Percentiles rank a stretch among this genome's conserved stretches.
phyloP scores from a whole-genome alignment of 169 alveolate genomes.

The Plasmodium relictum region DNA sequence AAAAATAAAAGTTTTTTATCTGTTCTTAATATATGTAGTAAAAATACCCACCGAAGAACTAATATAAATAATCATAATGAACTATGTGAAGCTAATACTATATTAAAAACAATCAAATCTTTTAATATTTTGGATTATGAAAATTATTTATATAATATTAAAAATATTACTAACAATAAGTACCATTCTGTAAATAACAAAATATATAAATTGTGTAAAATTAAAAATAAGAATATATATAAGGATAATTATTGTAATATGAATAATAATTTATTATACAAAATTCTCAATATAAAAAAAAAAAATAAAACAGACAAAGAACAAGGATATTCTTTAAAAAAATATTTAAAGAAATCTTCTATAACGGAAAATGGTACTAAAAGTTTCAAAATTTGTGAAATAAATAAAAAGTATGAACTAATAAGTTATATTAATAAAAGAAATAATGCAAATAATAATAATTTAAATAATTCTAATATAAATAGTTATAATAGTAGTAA shows the following conservation, averaged over 20 bases:
- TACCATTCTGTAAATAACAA: background rate
- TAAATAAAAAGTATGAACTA: background rate
- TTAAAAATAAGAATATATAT: background rate
- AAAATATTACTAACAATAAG: background rate
- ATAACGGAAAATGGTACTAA: background rate
- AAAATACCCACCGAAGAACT: too few species aligned
- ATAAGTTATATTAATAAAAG: background rate
- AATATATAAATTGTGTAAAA: background rate
- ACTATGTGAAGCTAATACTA: too few species aligned
- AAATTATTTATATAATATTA: too few species aligned
- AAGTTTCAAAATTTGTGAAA: background rate
- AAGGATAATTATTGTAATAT: background rate
- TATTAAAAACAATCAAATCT: too few species aligned
- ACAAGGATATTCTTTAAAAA: background rate
- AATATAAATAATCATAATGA: too few species aligned
- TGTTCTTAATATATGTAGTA: too few species aligned
- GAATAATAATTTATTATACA: background rate
- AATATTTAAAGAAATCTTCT: background rate
- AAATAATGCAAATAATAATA: background rate
- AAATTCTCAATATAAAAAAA: background rate
- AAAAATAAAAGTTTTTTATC: too few species aligned
- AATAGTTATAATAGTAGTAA: background rate
- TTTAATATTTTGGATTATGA: too few species aligned
- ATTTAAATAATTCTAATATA: background rate
- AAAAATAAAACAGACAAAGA: background rate